Evolutionary conservation across 345 rosid species (phyloP).

Genomic region (Eucalyptus albens): DNA sequence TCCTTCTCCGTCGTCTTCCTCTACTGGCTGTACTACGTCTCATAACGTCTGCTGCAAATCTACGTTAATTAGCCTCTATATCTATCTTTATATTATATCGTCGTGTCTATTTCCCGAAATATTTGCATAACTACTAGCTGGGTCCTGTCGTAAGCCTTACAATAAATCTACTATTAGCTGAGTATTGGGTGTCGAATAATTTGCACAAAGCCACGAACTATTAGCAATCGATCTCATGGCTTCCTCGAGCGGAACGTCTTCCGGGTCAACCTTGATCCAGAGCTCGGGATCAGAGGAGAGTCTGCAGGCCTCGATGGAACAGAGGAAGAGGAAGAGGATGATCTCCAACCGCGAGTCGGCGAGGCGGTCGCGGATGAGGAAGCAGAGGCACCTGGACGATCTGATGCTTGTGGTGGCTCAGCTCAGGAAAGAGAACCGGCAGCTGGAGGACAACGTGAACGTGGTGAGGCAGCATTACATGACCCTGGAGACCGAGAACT

Average conservation of each 20-base stretch:
- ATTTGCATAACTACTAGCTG: not conserved
- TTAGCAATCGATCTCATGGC: slow-evolving; percentile 27
- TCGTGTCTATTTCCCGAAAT: not conserved
- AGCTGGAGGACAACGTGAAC: slow-evolving; percentile 39
- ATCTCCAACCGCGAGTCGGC: slow-evolving; percentile 94
- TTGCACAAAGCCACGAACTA: not conserved
- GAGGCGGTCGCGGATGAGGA: slow-evolving; percentile 85
- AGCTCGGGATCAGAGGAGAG: slow-evolving; percentile 60
- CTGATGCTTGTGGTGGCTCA: slow-evolving; percentile 41
- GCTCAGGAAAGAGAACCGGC: slow-evolving; percentile 45
- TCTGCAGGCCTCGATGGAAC: slow-evolving; percentile 50
- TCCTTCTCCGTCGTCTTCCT: slow-evolving; percentile 99
- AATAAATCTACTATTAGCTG: not conserved
- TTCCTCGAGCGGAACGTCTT: slow-evolving; percentile 55
- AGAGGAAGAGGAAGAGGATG: slow-evolving; percentile 88
- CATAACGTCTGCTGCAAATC: slow-evolving; percentile 20
- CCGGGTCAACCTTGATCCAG: slow-evolving; percentile 41
- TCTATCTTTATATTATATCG: not conserved
- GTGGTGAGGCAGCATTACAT: slow-evolving; percentile 45
- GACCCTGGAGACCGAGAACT: slow-evolving; percentile 63
- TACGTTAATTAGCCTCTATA: not conserved
- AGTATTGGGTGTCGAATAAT: not conserved
- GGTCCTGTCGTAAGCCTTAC: not conserved
- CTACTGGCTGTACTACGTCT: slow-evolving; percentile 96
- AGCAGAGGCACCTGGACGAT: slow-evolving; percentile 87